A percentile compares a stretch with the other conserved stretches of the same genome.
These are phyloP conservation scores for Medicago lupulina DNA, from an alignment of 306 rosid species.

Conservation along the genomic window DNA sequence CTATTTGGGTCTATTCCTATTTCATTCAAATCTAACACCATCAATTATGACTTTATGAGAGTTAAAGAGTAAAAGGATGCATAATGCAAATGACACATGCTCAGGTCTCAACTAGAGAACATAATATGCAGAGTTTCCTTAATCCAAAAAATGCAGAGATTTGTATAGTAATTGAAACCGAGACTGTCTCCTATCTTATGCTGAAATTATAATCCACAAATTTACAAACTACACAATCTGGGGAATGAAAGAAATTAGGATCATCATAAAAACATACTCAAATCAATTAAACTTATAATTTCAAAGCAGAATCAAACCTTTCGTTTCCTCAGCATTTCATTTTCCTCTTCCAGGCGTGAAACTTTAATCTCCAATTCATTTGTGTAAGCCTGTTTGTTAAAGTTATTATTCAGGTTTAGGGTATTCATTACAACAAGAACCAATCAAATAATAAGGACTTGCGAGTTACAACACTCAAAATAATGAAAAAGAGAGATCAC, in stretches of 20 bases:
- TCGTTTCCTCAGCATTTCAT: constrained; percentile 86
- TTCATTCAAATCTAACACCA: not conserved
- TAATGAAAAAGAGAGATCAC: constrained; percentile 47
- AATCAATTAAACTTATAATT: constrained; percentile 21
- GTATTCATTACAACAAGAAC: not conserved
- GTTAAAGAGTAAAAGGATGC: not conserved
- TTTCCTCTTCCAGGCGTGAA: constrained; percentile 91
- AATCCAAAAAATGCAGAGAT: not conserved
- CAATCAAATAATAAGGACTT: constrained; percentile 10
- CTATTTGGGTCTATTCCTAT: not conserved
- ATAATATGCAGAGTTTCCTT: constrained; percentile 28
- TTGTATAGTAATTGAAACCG: constrained; percentile 6
- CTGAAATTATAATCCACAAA: constrained; percentile 10
- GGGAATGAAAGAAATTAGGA: constrained; percentile 18
- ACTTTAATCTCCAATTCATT: constrained; percentile 92
- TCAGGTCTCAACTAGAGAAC: constrained; percentile 4
- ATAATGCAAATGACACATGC: constrained; percentile 16
- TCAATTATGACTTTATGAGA: not conserved
- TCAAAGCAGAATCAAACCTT: constrained; percentile 67
- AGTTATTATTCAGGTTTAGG: constrained; percentile 8
- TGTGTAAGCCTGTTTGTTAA: constrained; percentile 82
- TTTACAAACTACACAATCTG: constrained; percentile 11
- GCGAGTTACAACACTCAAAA: not conserved
- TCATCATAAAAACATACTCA: constrained; percentile 25
- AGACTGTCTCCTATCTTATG: not conserved